phyloP scores from a whole-genome alignment of 805 yeast species.

The Candida vaughaniae region DNA sequence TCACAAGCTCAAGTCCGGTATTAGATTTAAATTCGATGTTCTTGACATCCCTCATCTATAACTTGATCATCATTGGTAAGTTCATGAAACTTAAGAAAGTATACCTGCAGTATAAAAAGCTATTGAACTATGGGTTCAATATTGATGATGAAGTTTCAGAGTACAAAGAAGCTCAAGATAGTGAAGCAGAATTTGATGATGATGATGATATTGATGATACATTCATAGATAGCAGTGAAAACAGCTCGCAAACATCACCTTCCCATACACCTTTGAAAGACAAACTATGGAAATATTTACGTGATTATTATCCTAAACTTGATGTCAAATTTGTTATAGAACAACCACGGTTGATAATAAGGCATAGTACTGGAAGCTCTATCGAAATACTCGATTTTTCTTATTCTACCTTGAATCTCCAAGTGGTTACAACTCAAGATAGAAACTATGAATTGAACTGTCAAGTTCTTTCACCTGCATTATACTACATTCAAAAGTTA shows the following conservation, averaged over 20 bases:
- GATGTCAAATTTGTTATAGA: slow-evolving; percentile 30
- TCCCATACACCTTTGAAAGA: slow-evolving; percentile 11
- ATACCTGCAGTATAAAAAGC: slow-evolving; percentile 7
- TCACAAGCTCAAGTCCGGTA: slow-evolving; percentile 38
- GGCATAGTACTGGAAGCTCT: slow-evolving; percentile 13
- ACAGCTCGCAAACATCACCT: background rate
- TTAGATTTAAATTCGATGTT: slow-evolving; percentile 35
- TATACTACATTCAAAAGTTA: slow-evolving; percentile 29
- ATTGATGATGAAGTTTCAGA: slow-evolving; percentile 4
- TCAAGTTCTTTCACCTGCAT: slow-evolving; percentile 32
- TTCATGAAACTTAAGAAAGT: slow-evolving; percentile 21
- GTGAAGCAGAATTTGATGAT: slow-evolving; percentile 12
- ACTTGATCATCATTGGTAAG: slow-evolving; percentile 29
- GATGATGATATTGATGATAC: slow-evolving; percentile 1
- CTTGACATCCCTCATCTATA: slow-evolving; percentile 32
- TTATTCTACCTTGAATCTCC: slow-evolving; percentile 35
- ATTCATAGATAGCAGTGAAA: background rate
- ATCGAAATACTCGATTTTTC: slow-evolving; percentile 28
- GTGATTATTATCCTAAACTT: slow-evolving; percentile 33
- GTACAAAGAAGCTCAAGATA: slow-evolving; percentile 1
- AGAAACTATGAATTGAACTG: slow-evolving; percentile 35
- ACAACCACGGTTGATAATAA: slow-evolving; percentile 29
- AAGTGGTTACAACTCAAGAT: slow-evolving; percentile 27
- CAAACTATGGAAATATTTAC: slow-evolving; percentile 21
- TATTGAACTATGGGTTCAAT: slow-evolving; percentile 5